A percentile compares a stretch with the other conserved stretches of the same genome.
phyloP scores from a whole-genome alignment of 2,329 filamentous ascomycete species.

The Mycosphaerella sp. region DNA sequence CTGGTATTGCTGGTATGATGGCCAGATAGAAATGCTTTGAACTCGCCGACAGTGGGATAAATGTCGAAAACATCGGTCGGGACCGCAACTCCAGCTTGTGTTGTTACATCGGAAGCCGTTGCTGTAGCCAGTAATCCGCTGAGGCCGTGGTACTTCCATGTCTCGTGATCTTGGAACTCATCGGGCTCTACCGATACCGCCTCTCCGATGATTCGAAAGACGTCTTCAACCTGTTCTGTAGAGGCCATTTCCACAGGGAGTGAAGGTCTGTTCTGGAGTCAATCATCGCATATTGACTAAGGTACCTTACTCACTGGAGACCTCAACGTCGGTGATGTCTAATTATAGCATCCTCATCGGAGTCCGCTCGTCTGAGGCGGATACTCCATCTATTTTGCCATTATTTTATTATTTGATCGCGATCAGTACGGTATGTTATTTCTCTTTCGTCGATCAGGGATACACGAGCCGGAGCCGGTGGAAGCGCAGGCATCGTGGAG shows the following conservation, averaged over 20 bases:
- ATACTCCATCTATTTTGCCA: too few species aligned
- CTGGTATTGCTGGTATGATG: too few species aligned
- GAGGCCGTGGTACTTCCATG: conserved; percentile 31
- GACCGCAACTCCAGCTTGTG: conserved; percentile 22
- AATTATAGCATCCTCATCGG: too few species aligned
- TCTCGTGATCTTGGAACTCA: conserved; percentile 30
- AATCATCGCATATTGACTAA: too few species aligned
- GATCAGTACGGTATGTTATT: too few species aligned
- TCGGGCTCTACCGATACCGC: conserved; percentile 27
- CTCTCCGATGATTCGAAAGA: conserved; percentile 29
- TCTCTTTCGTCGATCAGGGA: too few species aligned
- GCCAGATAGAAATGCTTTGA: conserved; percentile 23
- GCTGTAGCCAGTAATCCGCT: conserved; percentile 27
- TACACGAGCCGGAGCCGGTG: too few species aligned
- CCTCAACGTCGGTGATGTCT: too few species aligned
- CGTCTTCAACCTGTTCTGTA: conserved; percentile 19
- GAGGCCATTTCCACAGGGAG: conserved; percentile 10
- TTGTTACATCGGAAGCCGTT: conserved; percentile 27
- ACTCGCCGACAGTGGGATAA: conserved; percentile 25
- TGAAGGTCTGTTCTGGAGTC: too few species aligned
- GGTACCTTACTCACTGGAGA: background rate
- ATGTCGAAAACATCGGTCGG: conserved; percentile 23
- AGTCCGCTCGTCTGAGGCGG: too few species aligned
- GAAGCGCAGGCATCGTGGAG: too few species aligned
- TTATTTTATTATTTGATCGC: too few species aligned